These are phyloP conservation scores for Magnolia officinalis DNA, from an alignment of 164 flowering plant genomes.

Conservation along the genomic window DNA sequence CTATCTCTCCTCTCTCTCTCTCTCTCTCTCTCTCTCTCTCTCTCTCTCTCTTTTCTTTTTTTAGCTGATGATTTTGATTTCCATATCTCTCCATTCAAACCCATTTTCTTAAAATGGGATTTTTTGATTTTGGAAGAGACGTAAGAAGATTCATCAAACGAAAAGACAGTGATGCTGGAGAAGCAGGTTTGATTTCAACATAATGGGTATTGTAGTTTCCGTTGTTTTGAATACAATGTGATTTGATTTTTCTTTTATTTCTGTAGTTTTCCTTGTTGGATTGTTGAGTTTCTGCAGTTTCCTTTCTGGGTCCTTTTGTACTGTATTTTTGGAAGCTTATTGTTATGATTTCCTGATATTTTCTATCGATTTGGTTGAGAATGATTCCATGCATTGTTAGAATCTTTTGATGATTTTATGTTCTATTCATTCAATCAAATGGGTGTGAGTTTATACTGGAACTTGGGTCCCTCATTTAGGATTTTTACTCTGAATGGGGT, in stretches of 20 bases:
- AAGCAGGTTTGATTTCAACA: conserved; percentile 42
- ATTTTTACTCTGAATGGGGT: too few species aligned
- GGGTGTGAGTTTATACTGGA: too few species aligned
- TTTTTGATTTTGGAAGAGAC: conserved; percentile 33
- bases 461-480: too few species aligned
- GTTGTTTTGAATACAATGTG: background rate
- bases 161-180: conserved; percentile 79
- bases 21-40: background rate
- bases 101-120: conserved; percentile 33
- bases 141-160: conserved; percentile 50
- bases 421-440: too few species aligned
- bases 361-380: background rate
- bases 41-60: background rate
- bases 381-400: background rate
- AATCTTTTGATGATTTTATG: background rate
- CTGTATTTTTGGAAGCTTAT: background rate
- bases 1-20: background rate
- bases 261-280: background rate
- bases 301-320: background rate
- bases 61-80: conserved; percentile 1
- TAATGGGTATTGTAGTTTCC: background rate
- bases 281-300: background rate
- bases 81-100: background rate
- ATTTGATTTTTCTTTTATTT: background rate
- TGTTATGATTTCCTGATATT: background rate